Base-by-base conservation (phyloP, 2,329 filamentous ascomycete species). In the Aspergillus neotritici region DNA sequence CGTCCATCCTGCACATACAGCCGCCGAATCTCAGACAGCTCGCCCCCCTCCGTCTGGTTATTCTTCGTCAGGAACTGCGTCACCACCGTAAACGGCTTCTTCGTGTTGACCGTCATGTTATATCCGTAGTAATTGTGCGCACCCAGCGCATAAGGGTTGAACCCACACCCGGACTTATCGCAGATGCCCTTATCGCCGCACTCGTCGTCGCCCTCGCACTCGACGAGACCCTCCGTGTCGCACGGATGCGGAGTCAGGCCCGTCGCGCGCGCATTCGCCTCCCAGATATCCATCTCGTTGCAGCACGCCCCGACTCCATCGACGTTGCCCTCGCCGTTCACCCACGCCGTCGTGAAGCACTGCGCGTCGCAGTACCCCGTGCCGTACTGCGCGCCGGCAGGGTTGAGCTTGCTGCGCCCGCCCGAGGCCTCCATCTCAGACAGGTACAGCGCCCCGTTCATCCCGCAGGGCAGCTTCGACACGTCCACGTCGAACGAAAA, bases 401-500 rank as follows among this genome's bases (percentile, higher is more conserved):
- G 68, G 58, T 76, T 79, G 15, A 67, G 68, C 0, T 66, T 53
- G 56, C 71, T 76, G 52, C 67, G 68, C 47, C 79, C 80, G 47
- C 82, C 82, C 48, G 79, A 74, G 6, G 68, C 63, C 1, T 73
- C 67, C 80, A 84, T 83, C 54, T 76, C 71, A 7, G 75, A 68
- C 30, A 83, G 69, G 64, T 85, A 85, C 31, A 86, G 68, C 31
- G 82, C 82, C 39, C 82, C 82, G 65, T 87, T 86, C 50, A 86
- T 68, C 46, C 83, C 83, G 57, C 83, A 86, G 46, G 76, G 75
- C n/a, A 84, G 69, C 54, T 76, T 74, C 16, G 80, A 83, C 31
- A 84, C 78, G 60, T 86, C 82, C 15, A 84, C 81, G 43, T 84
- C 81, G 51, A 85, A 85, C 36, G 78, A 79, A 64, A 86, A 78